Evolutionary conservation across 768 basidiomycete genomes (phyloP), one percentile per base, ranked within the genome.

Genomic region (Agaricus sinodeliciosus): DNA sequence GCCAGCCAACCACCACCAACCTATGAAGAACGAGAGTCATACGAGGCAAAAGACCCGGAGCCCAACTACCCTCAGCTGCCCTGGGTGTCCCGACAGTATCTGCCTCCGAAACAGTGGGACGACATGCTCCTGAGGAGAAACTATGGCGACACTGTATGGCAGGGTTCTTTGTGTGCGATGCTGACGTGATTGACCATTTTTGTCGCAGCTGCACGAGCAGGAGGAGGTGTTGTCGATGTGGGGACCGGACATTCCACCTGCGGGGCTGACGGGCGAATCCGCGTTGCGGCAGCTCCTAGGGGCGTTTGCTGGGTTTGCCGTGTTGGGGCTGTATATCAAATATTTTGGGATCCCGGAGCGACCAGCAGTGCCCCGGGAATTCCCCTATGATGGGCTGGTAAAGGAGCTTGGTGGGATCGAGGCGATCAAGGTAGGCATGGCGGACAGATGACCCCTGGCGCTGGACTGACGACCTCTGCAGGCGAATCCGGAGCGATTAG

Each of bases 141-240:
- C 64, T 84, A 84, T 69, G 88, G 85, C 46, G 90, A 93, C 56
- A 73, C 85, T 40, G 90, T 90, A 59, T 58, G 44, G 27, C 9
- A 6, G 9, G 31, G 28, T 11, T 28, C 51, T 45, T 55, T 9
- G 28, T 47, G 56, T 55, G 56, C 45, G 8, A 22, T 8, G 19
- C 6, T 12, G 28, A 39, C 53, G 12, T 28, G 35, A 45, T 35
- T 58, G 9, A 34, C 42, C 56, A 58, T 44, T 62, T 36, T 27
- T 31, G 31, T 31, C 8, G 42, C 61, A 93, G 90, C 67, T 90
- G 28, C 90, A 88, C 55, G 88, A 90, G 66, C 75, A 80, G 62
- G 88, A 91, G 48, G 90, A 93, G 61, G 71, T 87, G 19, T 67
- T 85, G 51, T 89, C 86, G 35, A 89, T 93, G 86, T 92, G 88